These are phyloP conservation scores for Trichoderma afroharzianum DNA, from an alignment of 2,329 filamentous ascomycete genomes.

Conservation along the genomic window DNA sequence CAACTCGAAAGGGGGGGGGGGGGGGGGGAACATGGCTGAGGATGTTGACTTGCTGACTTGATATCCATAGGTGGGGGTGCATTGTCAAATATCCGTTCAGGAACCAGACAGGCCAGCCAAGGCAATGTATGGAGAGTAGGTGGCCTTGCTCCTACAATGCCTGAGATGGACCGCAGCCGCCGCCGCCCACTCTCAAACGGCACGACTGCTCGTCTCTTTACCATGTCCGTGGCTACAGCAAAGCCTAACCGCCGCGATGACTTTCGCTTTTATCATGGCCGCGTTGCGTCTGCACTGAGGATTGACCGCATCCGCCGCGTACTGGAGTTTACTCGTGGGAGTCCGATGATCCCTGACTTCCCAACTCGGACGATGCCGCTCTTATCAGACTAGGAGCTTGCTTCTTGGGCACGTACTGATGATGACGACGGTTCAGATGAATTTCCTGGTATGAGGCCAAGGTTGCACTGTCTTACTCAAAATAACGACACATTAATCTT, in stretches of 20 bases:
- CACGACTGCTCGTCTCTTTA: slow-evolving; percentile 66
- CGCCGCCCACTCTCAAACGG: slow-evolving; percentile 64
- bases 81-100: slow-evolving; percentile 24
- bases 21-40: neutral
- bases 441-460: neutral
- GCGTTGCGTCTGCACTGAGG: slow-evolving; percentile 77
- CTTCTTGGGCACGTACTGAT: neutral
- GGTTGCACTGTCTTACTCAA: neutral
- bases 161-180: slow-evolving; percentile 58
- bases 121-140: slow-evolving; percentile 76
- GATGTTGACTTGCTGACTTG: neutral
- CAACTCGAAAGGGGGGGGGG: neutral
- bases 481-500: slow-evolving; percentile 11
- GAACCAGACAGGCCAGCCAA: slow-evolving; percentile 54
- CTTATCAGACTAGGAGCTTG: neutral
- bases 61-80: slow-evolving; percentile 25
- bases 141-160: slow-evolving; percentile 55
- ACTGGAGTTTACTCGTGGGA: slow-evolving; percentile 48
- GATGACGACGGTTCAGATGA: slow-evolving; percentile 25
- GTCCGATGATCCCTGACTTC: slow-evolving; percentile 13
- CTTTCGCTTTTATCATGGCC: slow-evolving; percentile 64
- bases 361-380: neutral
- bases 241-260: slow-evolving; percentile 53
- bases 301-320: slow-evolving; percentile 67
- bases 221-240: slow-evolving; percentile 45